Base-by-base conservation (phyloP, 805 yeast genomes). In the Diddensiella transvaalensis region DNA sequence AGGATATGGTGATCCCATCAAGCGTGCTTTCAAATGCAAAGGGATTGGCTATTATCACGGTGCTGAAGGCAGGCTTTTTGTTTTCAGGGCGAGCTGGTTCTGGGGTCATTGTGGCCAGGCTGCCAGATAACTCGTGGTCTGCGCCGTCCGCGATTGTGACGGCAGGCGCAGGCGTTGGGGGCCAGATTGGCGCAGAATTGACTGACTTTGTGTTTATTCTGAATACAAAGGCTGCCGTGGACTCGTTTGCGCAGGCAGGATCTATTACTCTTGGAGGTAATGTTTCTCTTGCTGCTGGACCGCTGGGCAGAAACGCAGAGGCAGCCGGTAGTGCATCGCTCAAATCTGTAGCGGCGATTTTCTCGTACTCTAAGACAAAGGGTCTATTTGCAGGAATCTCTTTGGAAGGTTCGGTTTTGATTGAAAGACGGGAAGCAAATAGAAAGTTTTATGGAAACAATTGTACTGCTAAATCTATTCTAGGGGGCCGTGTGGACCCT, bases 151-250 rank as follows among this genome's bases (percentile, higher is more conserved):
- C 97, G 6, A 84, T 93, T 56, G 83, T 81, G 46, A 87, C 97
- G 19, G 98, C 96, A 2, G 99, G 98, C 59, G 98, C 97, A 3
- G 98, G 99, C 61, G 97, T 93, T 4, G 99, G 99, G 51, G 99
- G 99, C 39, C 95, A 89, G 71, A 79, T 93, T 55, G 99, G 99
- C 37, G 90, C 96, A 5, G 99, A 91, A 65, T 72, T 91, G 60
- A 91, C 99, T 1, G 98, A 91, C 71, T 91, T 91, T 63, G 96
- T 91, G 23, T 91, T 91, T 65, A 90, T 93, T 51, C 76, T 91
- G 56, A 91, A 93, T 70, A 80, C 86, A 11, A 75, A 79, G 44
- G 79, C 89, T 1, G 98, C 99, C 2, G 99, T 91, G 41, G 87
- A 85, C 53, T 82, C 96, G 8, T 91, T 91, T 69, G 88, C 97